Percentiles rank a stretch among this genome's conserved stretches.
Evolutionary conservation across 352 stramenopile species (phyloP).

Genomic region (Phytophthora colocasiae): DNA sequence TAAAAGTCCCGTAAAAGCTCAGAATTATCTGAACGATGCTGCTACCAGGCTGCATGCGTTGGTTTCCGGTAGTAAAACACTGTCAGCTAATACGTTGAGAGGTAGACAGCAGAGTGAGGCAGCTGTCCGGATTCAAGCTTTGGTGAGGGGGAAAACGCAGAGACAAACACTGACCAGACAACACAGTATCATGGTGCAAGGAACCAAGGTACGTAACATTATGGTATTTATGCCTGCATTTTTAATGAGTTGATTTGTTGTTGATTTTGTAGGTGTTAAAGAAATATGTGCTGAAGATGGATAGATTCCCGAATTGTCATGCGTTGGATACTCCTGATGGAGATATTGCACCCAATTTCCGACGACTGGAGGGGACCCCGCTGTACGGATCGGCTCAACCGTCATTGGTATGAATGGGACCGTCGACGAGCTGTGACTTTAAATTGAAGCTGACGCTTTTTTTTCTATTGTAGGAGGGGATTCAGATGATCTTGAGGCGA

Average conservation of each 20-base stretch:
- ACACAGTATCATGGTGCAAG: constrained; percentile 66
- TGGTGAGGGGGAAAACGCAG: constrained; percentile 68
- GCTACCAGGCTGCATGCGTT: constrained; percentile 47
- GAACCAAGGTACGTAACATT: constrained; percentile 49
- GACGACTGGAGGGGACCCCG: constrained; percentile 67
- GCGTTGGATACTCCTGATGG: constrained; percentile 68
- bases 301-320: constrained; percentile 84
- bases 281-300: constrained; percentile 88
- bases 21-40: constrained; percentile 47
- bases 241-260: too few species aligned
- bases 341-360: constrained; percentile 81
- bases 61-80: constrained; percentile 36
- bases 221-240: too few species aligned
- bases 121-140: constrained; percentile 74
- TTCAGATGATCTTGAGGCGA: constrained; percentile 72
- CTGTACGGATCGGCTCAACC: constrained; percentile 82
- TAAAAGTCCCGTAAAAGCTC: constrained; percentile 11
- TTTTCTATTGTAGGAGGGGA: constrained; percentile 59
- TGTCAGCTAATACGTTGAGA: constrained; percentile 19
- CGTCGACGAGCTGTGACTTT: background rate
- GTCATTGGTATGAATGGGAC: constrained; percentile 51
- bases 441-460: background rate
- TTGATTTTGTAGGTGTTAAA: constrained; percentile 50
- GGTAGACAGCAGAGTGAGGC: constrained; percentile 48
- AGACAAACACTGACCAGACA: constrained; percentile 55